Base-by-base conservation (phyloP, 352 stramenopile genomes). In the Phytopythium montanum region DNA sequence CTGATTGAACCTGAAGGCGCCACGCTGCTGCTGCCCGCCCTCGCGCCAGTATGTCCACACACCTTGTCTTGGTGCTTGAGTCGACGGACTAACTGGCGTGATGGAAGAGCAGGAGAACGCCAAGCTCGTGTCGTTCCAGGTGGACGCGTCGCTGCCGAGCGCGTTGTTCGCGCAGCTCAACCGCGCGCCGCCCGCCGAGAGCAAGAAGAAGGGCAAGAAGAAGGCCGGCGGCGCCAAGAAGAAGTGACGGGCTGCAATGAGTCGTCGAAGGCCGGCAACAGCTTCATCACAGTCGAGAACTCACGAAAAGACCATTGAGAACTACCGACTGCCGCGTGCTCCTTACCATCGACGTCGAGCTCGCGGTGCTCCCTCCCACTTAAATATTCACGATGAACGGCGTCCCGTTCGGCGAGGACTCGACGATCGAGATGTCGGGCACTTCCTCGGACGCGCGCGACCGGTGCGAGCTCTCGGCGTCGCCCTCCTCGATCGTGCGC, bases 141-240 rank as follows among this genome's bases (percentile, higher is more conserved):
- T 94, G 2, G 85, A 94, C 25, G 69, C 85, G 10, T 90, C 82
- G 21, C 70, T 92, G 21, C 85, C 82, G 3, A 69, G 69, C 9
- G 77, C 90, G 21, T 49, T 94, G 10, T 94, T 94, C 38, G 60
- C 68, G n/a, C 70, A 84, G 51, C 72, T 94, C 12, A 89, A 94
- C 60, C 80, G 81, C 28, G 69, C 80, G 13, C 69, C 78, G 19
- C 90, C 90, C 48, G 71, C 73, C 48, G 85, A 92, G 25, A 65
- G 75, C 45, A 94, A 90, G 63, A 90, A 92, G 71, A 91, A 89
- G 57, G 76, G 73, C n/a, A 76, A 79, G 38, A 91, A 92, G 62
- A 92, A 90, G 67, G 76, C 70, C 42, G 72, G 72, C 19, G 65
- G 60, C 23, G 87, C 85, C 55, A 91, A 91, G 64, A 89, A 89